These are phyloP conservation scores for Paralagenidium karlingii DNA, from an alignment of 352 stramenopile species.

Conservation along the genomic window DNA sequence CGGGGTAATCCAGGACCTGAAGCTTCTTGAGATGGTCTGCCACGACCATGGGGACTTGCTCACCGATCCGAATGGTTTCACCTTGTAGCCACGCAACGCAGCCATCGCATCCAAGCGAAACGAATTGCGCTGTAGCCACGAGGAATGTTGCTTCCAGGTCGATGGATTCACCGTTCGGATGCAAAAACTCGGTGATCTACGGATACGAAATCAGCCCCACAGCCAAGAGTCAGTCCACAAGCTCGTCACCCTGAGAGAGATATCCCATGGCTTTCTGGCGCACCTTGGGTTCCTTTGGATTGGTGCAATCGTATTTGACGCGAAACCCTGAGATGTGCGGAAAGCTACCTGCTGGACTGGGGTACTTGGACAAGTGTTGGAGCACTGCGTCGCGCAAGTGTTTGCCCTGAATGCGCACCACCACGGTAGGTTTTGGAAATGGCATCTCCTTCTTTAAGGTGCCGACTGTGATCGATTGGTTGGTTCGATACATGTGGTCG, in stretches of 20 bases:
- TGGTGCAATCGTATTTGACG: constrained; percentile 11
- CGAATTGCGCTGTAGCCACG: constrained; percentile 74
- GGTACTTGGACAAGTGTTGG: constrained; percentile 69
- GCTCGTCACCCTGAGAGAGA: constrained; percentile 9
- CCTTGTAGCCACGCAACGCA: constrained; percentile 61
- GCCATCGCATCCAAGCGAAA: constrained; percentile 59
- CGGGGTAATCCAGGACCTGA: constrained; percentile 40
- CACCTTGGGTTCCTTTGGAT: background rate
- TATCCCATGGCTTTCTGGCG: too few relatives aligned
- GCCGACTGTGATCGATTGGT: constrained; percentile 49
- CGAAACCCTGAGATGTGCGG: constrained; percentile 67
- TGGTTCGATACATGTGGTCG: constrained; percentile 60
- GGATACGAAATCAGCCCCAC: constrained; percentile 3
- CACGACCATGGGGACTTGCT: constrained; percentile 35
- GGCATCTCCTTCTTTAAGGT: constrained; percentile 79
- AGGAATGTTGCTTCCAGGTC: constrained; percentile 36
- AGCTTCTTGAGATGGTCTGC: constrained; percentile 54
- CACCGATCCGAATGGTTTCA: constrained; percentile 27
- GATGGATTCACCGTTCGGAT: constrained; percentile 28
- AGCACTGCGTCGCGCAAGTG: constrained; percentile 60
- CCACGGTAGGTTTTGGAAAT: constrained; percentile 54
- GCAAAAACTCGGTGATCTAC: constrained; percentile 22
- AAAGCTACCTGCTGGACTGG: constrained; percentile 55
- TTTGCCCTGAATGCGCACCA: constrained; percentile 47
- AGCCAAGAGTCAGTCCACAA: constrained; percentile 6